Evolutionary conservation across 148 eudicot species (phyloP), one percentile per base, ranked within the genome.

Genomic region (Talinum fruticosum): DNA sequence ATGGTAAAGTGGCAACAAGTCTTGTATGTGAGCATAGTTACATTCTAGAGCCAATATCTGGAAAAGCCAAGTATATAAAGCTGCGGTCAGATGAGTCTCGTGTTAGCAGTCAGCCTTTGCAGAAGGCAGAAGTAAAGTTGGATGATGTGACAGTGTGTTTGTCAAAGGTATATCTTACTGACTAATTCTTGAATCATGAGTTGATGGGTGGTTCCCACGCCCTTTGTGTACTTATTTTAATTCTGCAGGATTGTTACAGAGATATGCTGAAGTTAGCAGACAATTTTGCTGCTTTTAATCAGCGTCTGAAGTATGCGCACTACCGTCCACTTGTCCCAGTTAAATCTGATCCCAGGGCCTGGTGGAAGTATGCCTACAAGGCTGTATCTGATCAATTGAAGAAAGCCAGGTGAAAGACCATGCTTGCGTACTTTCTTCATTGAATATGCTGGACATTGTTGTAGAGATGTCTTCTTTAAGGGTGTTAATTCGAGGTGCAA

Each of bases 71-170:
- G 69, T 96, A 93, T 83, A 72, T 84, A 76, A 96, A 96, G 79
- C 82, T 84, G 84, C 89, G 85, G 21, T 77, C 87, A 34, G 81
- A 87, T 83, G 87, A 73, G 54, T 89, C 93, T 73, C 76, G 65
- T 74, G 80, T 71, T 34, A 82, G 76, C 53, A 83, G 78, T 81
- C 90, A 91, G 86, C 93, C 97, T 73, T 80, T 77, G 73, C 99
- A 96, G 82, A 90, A 88, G 71, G 98, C 98, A 66, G 79, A 77
- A 33, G 93, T 93, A 33, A 85, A 88, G 84, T 87, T 96, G 86
- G 99, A 96, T 83, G 99, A 91, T 81, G 98, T 93, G 83, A 96
- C 98, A 19, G 87, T 96, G 32, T 89, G 92, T 81, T 83, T 96
- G 81, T 84, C 99, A 14, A 96, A 96, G 95, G 98, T 93, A 80